Base-by-base conservation (phyloP, 768 basidiomycete genomes). In the Tephrocybe sp. region DNA sequence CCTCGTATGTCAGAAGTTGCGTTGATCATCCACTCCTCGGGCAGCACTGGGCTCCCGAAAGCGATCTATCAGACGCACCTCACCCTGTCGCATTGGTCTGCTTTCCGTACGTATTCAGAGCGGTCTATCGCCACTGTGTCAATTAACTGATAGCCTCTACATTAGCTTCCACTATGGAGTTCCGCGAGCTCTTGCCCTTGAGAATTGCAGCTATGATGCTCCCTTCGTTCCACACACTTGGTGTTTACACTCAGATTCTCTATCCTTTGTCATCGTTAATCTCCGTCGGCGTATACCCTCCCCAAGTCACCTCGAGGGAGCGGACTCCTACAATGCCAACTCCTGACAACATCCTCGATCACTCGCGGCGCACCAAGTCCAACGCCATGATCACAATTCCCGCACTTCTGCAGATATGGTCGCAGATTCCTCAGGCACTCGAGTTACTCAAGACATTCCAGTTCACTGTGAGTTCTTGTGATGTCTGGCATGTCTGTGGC, bases 321-420 rank as follows among this genome's bases (percentile, higher is more conserved):
- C n/a, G n/a, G n/a, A n/a, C 73, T 69, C 76, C 76, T 3, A 48
- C 69, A 6, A 61, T 64, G 41, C 72, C 75, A 1, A 69, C 72
- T 5, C 60, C 73, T 1, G 64, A 71, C 3, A 74, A 70, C 46
- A 64, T 75, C 28, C 48, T 78, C 4, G 64, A 71, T 3, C 66
- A 69, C 37, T 54, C 68, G 9, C 53, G 55, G 12, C 47, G 60
- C 25, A 66, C 62, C 0, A 54, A 64, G n/a, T 66, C 59, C 16
- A 62, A 65, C 16, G 49, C 51, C 1, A 43, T 77, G 1, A 56
- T 72, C 27, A n/a, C n/a, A n/a, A n/a, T n/a, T n/a, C n/a, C n/a
- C n/a, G n/a, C n/a, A n/a, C n/a, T n/a, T n/a, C n/a, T 66, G 59
- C 0, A 69, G 32, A 56, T 62, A 19, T 74, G 75, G 70, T 62